Percentiles rank a stretch among this genome's conserved stretches.
Conservation (phyloP, 306 rosid species). For the Gleditsia sinensis region DNA sequence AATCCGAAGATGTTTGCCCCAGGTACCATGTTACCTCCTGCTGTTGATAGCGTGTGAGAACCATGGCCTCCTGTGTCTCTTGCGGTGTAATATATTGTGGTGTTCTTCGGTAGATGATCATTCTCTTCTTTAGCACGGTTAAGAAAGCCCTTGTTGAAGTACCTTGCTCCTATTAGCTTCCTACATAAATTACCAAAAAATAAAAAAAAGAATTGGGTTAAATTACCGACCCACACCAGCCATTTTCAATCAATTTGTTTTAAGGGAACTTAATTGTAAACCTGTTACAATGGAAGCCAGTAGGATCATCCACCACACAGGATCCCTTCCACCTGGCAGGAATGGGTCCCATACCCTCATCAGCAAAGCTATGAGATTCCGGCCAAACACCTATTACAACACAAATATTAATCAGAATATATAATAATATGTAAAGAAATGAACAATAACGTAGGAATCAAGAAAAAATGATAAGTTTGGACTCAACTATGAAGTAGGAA, state of each 20-base stretch:
- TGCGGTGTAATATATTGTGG: conserved; percentile 36
- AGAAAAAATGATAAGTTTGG: too few relatives aligned
- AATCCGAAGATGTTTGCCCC: conserved; percentile 54
- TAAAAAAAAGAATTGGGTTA: too few relatives aligned
- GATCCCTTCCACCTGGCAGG: conserved; percentile 78
- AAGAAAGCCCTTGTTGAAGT: conserved; percentile 65
- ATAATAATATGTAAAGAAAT: not conserved
- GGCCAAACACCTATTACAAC: conserved; percentile 74
- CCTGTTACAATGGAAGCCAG: conserved; percentile 65
- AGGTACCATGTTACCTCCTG: conserved; percentile 62
- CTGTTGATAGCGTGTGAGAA: conserved; percentile 77
- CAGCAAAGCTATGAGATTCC: conserved; percentile 62
- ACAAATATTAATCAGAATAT: not conserved
- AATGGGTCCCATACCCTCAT: conserved; percentile 59
- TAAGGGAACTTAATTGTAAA: not conserved
- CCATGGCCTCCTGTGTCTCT: conserved; percentile 71
- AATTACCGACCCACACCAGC: too few relatives aligned
- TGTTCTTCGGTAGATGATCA: too few relatives aligned
- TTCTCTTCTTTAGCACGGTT: too few relatives aligned
- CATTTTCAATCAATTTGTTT: too few relatives aligned
- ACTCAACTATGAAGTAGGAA: too few relatives aligned
- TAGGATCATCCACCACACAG: conserved; percentile 40
- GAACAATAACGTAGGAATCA: too few relatives aligned
- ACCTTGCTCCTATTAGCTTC: conserved; percentile 79
- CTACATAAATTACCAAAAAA: conserved; percentile 35